phyloP scores from a whole-genome alignment of 1,284 basidiomycete species.

The Bothia castanella region DNA sequence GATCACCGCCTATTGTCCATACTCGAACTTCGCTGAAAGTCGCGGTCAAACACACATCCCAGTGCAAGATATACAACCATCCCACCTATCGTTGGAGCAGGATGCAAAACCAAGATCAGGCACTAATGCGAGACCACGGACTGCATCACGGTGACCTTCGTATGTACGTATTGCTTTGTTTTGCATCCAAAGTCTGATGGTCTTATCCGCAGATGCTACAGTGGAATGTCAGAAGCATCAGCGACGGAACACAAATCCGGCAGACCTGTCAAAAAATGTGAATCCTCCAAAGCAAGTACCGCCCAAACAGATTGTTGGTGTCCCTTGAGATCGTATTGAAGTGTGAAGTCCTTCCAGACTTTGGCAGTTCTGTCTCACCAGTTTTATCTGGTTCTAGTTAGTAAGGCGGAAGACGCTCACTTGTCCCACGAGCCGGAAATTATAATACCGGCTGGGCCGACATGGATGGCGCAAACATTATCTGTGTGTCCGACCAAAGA shows the following conservation, averaged over 20 bases:
- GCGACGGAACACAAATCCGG: slow-evolving; percentile 4
- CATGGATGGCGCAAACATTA: slow-evolving; percentile 87
- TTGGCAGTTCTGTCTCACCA: slow-evolving; percentile 71
- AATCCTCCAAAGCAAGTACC: slow-evolving; percentile 78
- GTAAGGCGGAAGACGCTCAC: slow-evolving; percentile 44
- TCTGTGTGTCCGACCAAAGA: slow-evolving; percentile 85
- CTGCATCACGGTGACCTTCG: slow-evolving; percentile 86
- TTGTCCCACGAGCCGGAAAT: slow-evolving; percentile 98
- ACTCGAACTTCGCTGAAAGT: slow-evolving; percentile 74
- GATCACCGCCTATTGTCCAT: slow-evolving; percentile 83
- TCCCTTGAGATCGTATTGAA: slow-evolving; percentile 74
- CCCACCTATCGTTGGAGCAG: slow-evolving; percentile 88
- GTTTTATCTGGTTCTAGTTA: not conserved
- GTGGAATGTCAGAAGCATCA: slow-evolving; percentile 5
- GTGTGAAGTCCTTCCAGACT: slow-evolving; percentile 85
- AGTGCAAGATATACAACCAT: slow-evolving; percentile 2
- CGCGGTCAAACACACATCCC: slow-evolving; percentile 2
- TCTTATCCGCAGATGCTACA: slow-evolving; percentile 91
- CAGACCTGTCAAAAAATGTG: slow-evolving; percentile 79
- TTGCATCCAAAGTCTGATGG: slow-evolving; percentile 84
- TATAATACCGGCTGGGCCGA: slow-evolving; percentile 64
- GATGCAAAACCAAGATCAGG: slow-evolving; percentile 91
- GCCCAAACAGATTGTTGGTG: slow-evolving; percentile 96
- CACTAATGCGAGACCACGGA: slow-evolving; percentile 78
- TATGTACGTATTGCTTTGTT: slow-evolving; percentile 73